A percentile compares a stretch with the other conserved stretches of the same genome.
phyloP scores from a whole-genome alignment of 139 green algal species.

The Auxenochlorella pyrenoidosa region DNA sequence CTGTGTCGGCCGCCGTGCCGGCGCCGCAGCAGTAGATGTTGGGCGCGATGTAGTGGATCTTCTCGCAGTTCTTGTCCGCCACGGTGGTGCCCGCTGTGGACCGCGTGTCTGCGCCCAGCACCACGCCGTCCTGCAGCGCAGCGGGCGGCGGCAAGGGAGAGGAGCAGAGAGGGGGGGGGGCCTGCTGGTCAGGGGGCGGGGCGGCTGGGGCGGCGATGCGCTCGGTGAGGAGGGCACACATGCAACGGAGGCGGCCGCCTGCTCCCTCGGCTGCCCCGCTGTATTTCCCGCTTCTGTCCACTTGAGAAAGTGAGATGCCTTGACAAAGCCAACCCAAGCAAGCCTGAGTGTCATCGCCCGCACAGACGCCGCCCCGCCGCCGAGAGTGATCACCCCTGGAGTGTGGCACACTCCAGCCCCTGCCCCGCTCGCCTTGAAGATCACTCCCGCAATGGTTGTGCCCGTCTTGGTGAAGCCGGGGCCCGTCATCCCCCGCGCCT shows the following conservation, averaged over 20 bases:
- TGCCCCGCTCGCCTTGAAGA: constrained; percentile 90
- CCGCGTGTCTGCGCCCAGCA: constrained; percentile 97
- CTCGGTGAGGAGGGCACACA: background rate
- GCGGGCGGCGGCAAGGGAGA: background rate
- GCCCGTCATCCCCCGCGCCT: constrained; percentile 70
- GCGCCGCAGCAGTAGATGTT: constrained; percentile 99
- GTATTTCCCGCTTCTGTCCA: no score
- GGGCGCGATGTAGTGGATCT: constrained; percentile 98
- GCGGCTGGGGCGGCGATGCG: background rate
- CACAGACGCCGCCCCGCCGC: no score
- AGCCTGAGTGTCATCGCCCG: no score
- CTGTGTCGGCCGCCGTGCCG: constrained; percentile 97
- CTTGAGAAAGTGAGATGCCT: no score
- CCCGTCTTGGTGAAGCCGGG: constrained; percentile 93
- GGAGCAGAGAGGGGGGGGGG: background rate
- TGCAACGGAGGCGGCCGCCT: background rate
- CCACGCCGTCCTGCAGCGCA: constrained; percentile 90
- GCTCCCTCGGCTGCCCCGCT: no score
- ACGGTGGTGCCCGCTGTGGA: constrained; percentile 96
- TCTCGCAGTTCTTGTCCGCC: constrained; percentile 99
- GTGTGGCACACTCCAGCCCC: background rate
- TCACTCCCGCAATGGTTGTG: constrained; percentile 95
- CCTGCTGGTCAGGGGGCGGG: background rate
- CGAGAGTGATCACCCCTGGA: background rate
- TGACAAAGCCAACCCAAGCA: no score